These are phyloP conservation scores for Globisporangium apiculatum DNA, from an alignment of 352 stramenopile genomes.

Conservation along the genomic window DNA sequence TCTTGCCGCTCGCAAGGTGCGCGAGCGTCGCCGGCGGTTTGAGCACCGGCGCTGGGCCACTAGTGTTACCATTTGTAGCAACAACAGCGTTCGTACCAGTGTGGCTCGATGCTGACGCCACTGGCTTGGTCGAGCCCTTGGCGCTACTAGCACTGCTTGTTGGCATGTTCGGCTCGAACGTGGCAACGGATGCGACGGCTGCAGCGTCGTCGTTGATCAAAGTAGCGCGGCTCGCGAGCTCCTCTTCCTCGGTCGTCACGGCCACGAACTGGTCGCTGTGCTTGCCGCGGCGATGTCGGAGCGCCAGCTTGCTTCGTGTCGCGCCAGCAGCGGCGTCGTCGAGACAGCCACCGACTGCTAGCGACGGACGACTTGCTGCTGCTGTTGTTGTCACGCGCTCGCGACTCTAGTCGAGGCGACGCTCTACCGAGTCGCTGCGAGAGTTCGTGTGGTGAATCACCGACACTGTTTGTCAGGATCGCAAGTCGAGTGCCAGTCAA, in stretches of 20 bases:
- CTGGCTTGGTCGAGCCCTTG: slow-evolving; percentile 9
- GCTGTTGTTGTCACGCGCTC: not conserved
- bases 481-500: no score
- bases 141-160: slow-evolving; percentile 15
- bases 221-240: slow-evolving; percentile 2
- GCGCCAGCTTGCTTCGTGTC: slow-evolving; percentile 23
- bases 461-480: no score
- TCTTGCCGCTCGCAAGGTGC: slow-evolving; percentile 35
- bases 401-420: not conserved
- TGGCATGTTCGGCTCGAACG: slow-evolving; percentile 21
- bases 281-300: slow-evolving; percentile 31
- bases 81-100: not conserved
- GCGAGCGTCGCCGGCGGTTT: slow-evolving; percentile 26
- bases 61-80: no score
- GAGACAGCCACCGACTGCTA: not conserved
- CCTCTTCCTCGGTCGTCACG: slow-evolving; percentile 19
- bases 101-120: slow-evolving; percentile 7
- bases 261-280: slow-evolving; percentile 29
- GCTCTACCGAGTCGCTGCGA: no score
- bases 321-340: no score
- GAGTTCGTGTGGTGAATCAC: no score
- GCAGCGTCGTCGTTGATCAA: not conserved
- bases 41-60: slow-evolving; percentile 23
- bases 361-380: not conserved
- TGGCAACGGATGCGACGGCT: slow-evolving; percentile 5